Percentiles rank a stretch among this genome's conserved stretches.
These are phyloP conservation scores for Penicillium paxilli DNA, from an alignment of 495 filamentous ascomycete genomes.

Conservation along the genomic window DNA sequence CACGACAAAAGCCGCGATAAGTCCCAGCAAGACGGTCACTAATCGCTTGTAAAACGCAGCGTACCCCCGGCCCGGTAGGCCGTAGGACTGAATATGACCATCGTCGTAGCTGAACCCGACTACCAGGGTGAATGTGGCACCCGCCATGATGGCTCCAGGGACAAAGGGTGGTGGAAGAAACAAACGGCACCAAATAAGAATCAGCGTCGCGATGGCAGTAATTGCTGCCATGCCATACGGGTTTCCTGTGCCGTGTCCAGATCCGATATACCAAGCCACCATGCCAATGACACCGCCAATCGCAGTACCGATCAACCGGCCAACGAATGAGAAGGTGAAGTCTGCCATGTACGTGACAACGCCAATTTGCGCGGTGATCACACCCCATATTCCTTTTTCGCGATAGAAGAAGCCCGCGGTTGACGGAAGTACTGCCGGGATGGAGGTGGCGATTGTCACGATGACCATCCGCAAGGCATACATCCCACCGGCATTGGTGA, in stretches of 20 bases:
- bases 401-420: conserved; percentile 2
- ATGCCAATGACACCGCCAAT: conserved; percentile 38
- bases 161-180: background rate
- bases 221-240: conserved; percentile 39
- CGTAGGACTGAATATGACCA: background rate
- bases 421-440: background rate
- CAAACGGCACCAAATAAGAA: background rate
- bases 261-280: conserved; percentile 46
- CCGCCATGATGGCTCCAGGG: background rate
- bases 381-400: conserved; percentile 1
- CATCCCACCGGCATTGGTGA: conserved; percentile 9
- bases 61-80: background rate
- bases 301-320: conserved; percentile 30
- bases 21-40: background rate
- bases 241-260: conserved; percentile 38
- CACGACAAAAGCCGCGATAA: conserved; percentile 1
- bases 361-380: background rate
- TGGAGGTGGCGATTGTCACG: background rate
- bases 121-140: background rate
- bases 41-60: background rate
- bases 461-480: conserved; percentile 1
- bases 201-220: conserved; percentile 23
- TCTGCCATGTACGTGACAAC: conserved; percentile 1
- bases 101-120: conserved; percentile 2
- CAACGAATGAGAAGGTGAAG: background rate